Percentiles rank a stretch among this genome's conserved stretches.
phyloP scores from a whole-genome alignment of 2,329 filamentous ascomycete species.

The Grosmannia penicillata region DNA sequence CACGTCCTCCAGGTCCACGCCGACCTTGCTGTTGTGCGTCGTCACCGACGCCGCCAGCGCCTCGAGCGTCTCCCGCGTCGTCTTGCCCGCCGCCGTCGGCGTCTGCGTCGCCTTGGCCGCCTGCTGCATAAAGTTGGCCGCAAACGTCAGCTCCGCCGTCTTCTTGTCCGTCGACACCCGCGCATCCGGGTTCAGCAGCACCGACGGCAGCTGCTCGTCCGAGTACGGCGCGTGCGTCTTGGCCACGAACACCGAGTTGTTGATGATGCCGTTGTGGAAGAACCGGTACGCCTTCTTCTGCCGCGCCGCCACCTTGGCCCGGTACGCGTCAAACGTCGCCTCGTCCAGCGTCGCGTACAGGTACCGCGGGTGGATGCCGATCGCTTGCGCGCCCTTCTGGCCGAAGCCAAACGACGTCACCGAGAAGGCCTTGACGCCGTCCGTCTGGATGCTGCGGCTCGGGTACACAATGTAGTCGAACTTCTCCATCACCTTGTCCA shows the following conservation, averaged over 20 bases:
- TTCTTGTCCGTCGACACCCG: constrained; percentile 81
- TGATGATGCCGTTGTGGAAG: constrained; percentile 97
- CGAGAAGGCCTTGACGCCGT: constrained; percentile 96
- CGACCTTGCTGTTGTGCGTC: constrained; percentile 60
- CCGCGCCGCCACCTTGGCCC: constrained; percentile 72
- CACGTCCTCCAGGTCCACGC: constrained; percentile 87
- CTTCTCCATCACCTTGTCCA: constrained; percentile 91
- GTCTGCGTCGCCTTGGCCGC: constrained; percentile 38
- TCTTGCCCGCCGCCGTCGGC: constrained; percentile 11
- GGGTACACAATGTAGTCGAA: constrained; percentile 98
- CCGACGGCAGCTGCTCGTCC: constrained; percentile 69
- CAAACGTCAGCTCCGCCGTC: constrained; percentile 61
- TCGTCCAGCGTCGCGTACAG: constrained; percentile 89
- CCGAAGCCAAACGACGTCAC: constrained; percentile 99
- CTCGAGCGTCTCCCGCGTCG: constrained; percentile 50
- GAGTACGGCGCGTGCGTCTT: constrained; percentile 85
- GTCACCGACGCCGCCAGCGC: constrained; percentile 67
- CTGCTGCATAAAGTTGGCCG: constrained; percentile 49
- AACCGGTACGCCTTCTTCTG: constrained; percentile 99
- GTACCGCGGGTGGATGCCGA: constrained; percentile 94
- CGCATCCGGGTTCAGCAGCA: constrained; percentile 88
- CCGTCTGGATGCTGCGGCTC: constrained; percentile 87
- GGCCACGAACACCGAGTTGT: constrained; percentile 93
- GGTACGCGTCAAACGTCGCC: constrained; percentile 68
- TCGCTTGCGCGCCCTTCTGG: constrained; percentile 94